phyloP scores from a whole-genome alignment of 345 rosid species.

The Linum tenue region DNA sequence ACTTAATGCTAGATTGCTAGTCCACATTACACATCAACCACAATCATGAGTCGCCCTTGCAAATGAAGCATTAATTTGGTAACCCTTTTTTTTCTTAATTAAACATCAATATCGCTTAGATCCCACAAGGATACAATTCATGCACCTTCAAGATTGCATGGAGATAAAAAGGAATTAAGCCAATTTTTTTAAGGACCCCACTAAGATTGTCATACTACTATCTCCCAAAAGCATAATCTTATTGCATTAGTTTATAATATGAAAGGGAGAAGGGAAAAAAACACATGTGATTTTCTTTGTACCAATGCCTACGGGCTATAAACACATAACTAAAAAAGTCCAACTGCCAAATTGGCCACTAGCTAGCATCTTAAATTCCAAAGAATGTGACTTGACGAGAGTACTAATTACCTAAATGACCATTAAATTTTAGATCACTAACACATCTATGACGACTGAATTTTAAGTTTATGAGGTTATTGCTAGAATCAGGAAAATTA shows the following conservation, averaged over 20 bases:
- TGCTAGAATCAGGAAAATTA: too few relatives aligned
- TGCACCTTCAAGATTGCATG: slow-evolving; percentile 6
- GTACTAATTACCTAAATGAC: too few relatives aligned
- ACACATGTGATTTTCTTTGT: not conserved
- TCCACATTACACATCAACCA: slow-evolving; percentile 4
- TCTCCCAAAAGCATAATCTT: not conserved
- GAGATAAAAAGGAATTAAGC: not conserved
- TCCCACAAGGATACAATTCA: slow-evolving; percentile 5
- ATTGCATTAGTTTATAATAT: not conserved
- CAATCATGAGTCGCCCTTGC: not conserved
- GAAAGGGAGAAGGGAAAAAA: not conserved
- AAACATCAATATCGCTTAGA: not conserved
- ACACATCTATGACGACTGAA: too few relatives aligned
- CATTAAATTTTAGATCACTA: too few relatives aligned
- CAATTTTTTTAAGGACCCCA: slow-evolving; percentile 4
- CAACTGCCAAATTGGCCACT: too few relatives aligned
- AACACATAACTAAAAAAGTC: not conserved
- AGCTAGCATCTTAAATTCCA: too few relatives aligned
- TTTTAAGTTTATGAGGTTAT: too few relatives aligned
- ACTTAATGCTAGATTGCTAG: not conserved
- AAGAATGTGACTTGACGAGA: too few relatives aligned
- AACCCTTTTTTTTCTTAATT: not conserved
- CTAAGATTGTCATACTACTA: slow-evolving; percentile 4
- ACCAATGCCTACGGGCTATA: not conserved
- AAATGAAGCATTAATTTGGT: not conserved